Conservation (phyloP, 768 basidiomycete genomes). For the Phlebiopsis flavidoalba region DNA sequence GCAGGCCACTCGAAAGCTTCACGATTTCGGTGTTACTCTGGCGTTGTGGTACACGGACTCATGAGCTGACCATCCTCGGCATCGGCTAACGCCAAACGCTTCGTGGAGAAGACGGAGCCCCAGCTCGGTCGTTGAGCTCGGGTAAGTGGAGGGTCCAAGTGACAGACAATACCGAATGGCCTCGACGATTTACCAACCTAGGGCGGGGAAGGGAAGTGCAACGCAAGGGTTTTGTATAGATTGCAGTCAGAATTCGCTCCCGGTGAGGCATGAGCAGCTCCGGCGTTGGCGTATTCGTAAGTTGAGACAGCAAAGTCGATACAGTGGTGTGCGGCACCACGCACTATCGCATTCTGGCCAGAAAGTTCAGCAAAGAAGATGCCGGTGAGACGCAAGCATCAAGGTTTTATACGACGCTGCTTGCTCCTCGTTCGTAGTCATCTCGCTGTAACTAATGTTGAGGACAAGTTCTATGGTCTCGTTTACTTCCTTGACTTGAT, state of each 20-base stretch:
- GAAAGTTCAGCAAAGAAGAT: constrained; percentile 88
- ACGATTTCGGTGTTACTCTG: constrained; percentile 79
- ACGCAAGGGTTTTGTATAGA: constrained; percentile 94
- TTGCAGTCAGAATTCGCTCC: constrained; percentile 81
- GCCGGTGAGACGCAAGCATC: constrained; percentile 64
- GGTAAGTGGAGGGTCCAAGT: constrained; percentile 84
- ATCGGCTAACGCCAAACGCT: constrained; percentile 90
- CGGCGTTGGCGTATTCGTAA: constrained; percentile 63
- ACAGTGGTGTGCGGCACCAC: constrained; percentile 77
- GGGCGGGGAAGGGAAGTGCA: constrained; percentile 92
- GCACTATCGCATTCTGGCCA: constrained; percentile 79
- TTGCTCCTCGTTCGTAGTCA: constrained; percentile 23
- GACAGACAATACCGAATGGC: constrained; percentile 92
- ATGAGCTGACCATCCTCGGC: constrained; percentile 86
- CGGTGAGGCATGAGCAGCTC: constrained; percentile 84
- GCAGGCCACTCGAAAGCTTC: constrained; percentile 88
- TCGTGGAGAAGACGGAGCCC: constrained; percentile 89
- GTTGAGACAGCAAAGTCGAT: constrained; percentile 72
- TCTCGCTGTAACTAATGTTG: constrained; percentile 49
- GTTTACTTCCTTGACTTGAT: constrained; percentile 72
- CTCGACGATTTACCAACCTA: constrained; percentile 98
- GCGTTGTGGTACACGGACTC: constrained; percentile 65
- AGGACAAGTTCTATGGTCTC: constrained; percentile 70
- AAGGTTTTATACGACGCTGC: constrained; percentile 34
- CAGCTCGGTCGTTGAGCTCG: constrained; percentile 89